Evolutionary conservation across 371 early-diverging fungal species (phyloP), one percentile per base, ranked within the genome.

Genomic region (Apophysomyces ossiformis): DNA sequence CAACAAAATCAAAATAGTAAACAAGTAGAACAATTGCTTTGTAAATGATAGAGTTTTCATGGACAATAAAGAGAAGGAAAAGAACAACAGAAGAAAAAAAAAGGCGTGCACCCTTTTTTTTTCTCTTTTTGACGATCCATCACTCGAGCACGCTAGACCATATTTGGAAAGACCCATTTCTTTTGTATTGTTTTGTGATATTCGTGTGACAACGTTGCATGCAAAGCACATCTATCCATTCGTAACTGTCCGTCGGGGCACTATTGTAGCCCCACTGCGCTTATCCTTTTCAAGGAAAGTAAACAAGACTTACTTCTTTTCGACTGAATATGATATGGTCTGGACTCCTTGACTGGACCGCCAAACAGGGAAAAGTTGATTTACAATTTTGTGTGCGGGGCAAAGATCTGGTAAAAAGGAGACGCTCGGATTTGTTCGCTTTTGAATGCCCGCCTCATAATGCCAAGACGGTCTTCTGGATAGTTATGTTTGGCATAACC

Each of bases 141-240:
- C 54, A 21, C 54, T n/a, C 54, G 54, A 50, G 54, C 54, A 21
- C 54, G 54, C 54, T 50, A 50, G 21, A 50, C 54, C 21, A 21
- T 4, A 50, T 50, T 50, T 21, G 54, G 54, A 50, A 50, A 50
- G 35, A 32, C 54, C 54, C 54, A 50, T 18, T 21, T 21, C 54
- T 18, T n/a, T 45, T 45, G 46, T 45, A 21, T 50, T 41, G 41
- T 41, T 50, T 50, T 21, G 0, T 7, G 21, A 50, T 50, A 21
- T 7, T 50, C 9, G 54, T 50, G 54, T 32, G 9, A 50, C 54
- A 50, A 8, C 9, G 18, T 5, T 9, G 18, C 54, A 50, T 50
- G 54, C 21, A 26, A 50, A 50, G 54, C 54, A 50, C 21, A 50
- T 9, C 54, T 50, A 21, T 2, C 54, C 54, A 50, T 50, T 18